Evolutionary conservation across 1,284 basidiomycete genomes (phyloP).

Genomic region (Trametes pubescens): DNA sequence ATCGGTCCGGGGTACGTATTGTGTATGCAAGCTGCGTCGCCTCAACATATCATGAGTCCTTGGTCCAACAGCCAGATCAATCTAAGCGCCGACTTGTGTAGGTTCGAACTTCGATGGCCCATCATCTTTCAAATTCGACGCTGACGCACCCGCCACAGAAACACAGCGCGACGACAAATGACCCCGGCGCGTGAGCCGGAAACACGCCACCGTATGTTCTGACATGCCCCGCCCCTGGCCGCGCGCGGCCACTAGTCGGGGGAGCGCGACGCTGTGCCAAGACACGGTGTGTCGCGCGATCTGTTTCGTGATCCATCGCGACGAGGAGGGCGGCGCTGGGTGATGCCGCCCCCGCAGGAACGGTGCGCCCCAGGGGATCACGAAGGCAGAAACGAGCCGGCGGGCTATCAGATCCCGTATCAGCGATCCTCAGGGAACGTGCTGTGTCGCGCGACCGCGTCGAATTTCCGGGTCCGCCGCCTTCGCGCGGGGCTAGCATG

Average conservation of each 20-base stretch:
- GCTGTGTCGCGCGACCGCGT: not conserved
- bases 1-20: not conserved
- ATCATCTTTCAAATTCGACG: not conserved
- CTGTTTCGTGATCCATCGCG: not conserved
- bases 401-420: conserved; percentile 11
- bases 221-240: not conserved
- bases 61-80: too few relatives aligned
- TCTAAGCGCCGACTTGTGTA: conserved; percentile 1
- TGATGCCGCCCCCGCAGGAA: not conserved
- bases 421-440: conserved; percentile 9
- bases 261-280: not conserved
- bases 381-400: not conserved
- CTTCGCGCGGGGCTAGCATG: not conserved
- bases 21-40: conserved; percentile 9
- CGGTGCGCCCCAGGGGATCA: not conserved
- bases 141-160: not conserved
- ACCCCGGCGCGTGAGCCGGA: not conserved
- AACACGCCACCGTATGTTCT: not conserved
- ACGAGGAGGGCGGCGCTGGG: not conserved
- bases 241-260: not conserved
- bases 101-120: not conserved
- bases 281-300: not conserved
- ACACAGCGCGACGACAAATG: not conserved
- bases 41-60: conserved; percentile 1
- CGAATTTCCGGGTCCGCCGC: conserved; percentile 5